These are phyloP conservation scores for Pulveroboletus sp. DNA, from an alignment of 768 basidiomycete genomes.

Conservation along the genomic window DNA sequence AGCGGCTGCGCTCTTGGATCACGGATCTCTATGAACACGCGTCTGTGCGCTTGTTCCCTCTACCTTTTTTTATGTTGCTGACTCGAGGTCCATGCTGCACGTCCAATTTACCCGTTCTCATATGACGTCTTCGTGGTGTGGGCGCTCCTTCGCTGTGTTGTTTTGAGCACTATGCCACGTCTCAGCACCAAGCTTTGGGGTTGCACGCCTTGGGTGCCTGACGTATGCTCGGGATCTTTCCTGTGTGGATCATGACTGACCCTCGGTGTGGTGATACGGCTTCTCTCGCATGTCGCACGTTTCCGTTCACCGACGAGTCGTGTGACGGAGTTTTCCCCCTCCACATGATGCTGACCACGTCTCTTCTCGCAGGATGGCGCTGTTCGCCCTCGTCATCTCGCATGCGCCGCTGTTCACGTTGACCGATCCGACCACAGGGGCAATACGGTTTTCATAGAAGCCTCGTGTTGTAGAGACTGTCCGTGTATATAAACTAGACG, in stretches of 20 bases:
- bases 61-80: not conserved
- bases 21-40: constrained; percentile 10
- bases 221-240: constrained; percentile 7
- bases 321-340: constrained; percentile 4
- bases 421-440: constrained; percentile 31
- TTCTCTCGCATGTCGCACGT: constrained; percentile 7
- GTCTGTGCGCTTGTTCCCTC: not conserved
- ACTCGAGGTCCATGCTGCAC: constrained; percentile 2
- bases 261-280: constrained; percentile 20
- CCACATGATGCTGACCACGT: constrained; percentile 25
- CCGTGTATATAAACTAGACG: constrained; percentile 19
- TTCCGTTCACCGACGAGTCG: constrained; percentile 21
- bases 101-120: too few relatives aligned
- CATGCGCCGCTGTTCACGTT: constrained; percentile 30
- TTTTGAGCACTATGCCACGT: not conserved
- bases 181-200: not conserved
- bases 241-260: constrained; percentile 12
- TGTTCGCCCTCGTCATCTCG: constrained; percentile 29
- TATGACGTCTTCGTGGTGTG: constrained; percentile 9
- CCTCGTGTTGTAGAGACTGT: constrained; percentile 16
- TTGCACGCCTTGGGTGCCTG: not conserved
- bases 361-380: constrained; percentile 31
- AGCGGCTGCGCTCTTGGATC: constrained; percentile 8
- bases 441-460: constrained; percentile 28
- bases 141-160: constrained; percentile 1